A percentile compares a stretch with the other conserved stretches of the same genome.
phyloP scores from a whole-genome alignment of 2,329 filamentous ascomycete genomes.

The Penicillium sp. region DNA sequence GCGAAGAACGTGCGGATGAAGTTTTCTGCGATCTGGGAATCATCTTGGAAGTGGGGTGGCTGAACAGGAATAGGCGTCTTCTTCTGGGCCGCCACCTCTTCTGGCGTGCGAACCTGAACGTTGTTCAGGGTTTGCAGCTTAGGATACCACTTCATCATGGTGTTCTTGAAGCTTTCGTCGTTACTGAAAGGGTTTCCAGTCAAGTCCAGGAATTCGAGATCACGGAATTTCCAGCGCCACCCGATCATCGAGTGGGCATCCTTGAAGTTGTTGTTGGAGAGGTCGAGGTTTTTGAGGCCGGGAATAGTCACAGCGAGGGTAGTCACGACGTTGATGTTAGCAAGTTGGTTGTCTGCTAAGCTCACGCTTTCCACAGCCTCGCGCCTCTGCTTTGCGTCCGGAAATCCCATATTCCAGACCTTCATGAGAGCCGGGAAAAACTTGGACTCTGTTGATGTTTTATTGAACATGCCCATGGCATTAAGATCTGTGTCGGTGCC shows the following conservation, averaged over 20 bases:
- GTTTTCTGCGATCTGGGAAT: constrained; percentile 69
- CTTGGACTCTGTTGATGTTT: constrained; percentile 71
- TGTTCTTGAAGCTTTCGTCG: constrained; percentile 62
- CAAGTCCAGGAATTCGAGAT: constrained; percentile 78
- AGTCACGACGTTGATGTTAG: constrained; percentile 70
- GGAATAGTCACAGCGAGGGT: constrained; percentile 77
- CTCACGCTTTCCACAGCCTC: constrained; percentile 80
- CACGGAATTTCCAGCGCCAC: constrained; percentile 78
- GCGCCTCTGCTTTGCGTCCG: constrained; percentile 67
- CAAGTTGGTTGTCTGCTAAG: constrained; percentile 76
- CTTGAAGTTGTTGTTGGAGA: constrained; percentile 78
- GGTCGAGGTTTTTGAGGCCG: constrained; percentile 81
- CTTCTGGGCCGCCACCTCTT: constrained; percentile 63
- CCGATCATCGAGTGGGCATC: constrained; percentile 66
- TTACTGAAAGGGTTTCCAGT: constrained; percentile 72
- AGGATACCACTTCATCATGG: constrained; percentile 80
- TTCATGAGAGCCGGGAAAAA: constrained; percentile 91
- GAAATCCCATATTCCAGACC: constrained; percentile 77
- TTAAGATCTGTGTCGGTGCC: constrained; percentile 70
- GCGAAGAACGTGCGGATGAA: constrained; percentile 75
- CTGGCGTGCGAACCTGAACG: constrained; percentile 69
- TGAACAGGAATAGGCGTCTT: constrained; percentile 62
- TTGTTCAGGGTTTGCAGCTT: constrained; percentile 76
- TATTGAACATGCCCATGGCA: constrained; percentile 73
- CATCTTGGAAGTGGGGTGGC: constrained; percentile 71